Conservation (phyloP, 2,329 filamentous ascomycete genomes). For the Atkinsonella texensis region DNA sequence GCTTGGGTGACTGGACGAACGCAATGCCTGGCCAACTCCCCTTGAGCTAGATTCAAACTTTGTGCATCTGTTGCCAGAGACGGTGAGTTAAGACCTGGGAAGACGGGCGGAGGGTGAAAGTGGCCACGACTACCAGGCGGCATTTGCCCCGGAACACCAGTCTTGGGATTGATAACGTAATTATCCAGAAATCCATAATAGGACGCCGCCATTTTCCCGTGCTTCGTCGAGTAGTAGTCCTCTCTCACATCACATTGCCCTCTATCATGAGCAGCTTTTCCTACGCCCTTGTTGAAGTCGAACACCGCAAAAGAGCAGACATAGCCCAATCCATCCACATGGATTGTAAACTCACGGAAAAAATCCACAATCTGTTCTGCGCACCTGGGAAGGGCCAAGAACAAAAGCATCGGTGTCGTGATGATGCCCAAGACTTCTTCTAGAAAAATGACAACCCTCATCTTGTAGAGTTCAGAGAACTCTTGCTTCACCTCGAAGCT, state of each 20-base stretch:
- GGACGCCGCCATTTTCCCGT: conserved; percentile 96
- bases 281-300: conserved; percentile 77
- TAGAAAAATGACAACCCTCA: conserved; percentile 81
- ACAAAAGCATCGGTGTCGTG: conserved; percentile 79
- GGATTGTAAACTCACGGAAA: conserved; percentile 93
- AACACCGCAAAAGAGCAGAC: conserved; percentile 97
- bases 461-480: conserved; percentile 82
- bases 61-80: conserved; percentile 45
- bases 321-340: conserved; percentile 90
- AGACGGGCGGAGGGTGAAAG: conserved; percentile 65
- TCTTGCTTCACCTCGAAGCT: conserved; percentile 87
- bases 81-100: conserved; percentile 58
- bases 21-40: conserved; percentile 32
- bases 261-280: conserved; percentile 26
- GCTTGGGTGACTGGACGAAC: conserved; percentile 7
- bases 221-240: conserved; percentile 89
- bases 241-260: conserved; percentile 57
- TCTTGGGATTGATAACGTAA: conserved; percentile 66
- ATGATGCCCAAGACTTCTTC: conserved; percentile 90
- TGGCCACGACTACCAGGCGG: conserved; percentile 38
- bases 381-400: conserved; percentile 74
- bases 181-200: conserved; percentile 93
- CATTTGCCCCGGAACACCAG: conserved; percentile 49
- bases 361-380: conserved; percentile 94
- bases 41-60: conserved; percentile 30